These are phyloP conservation scores for Malassezia vespertilionis DNA, from an alignment of 1,284 basidiomycete species.

Conservation along the genomic window DNA sequence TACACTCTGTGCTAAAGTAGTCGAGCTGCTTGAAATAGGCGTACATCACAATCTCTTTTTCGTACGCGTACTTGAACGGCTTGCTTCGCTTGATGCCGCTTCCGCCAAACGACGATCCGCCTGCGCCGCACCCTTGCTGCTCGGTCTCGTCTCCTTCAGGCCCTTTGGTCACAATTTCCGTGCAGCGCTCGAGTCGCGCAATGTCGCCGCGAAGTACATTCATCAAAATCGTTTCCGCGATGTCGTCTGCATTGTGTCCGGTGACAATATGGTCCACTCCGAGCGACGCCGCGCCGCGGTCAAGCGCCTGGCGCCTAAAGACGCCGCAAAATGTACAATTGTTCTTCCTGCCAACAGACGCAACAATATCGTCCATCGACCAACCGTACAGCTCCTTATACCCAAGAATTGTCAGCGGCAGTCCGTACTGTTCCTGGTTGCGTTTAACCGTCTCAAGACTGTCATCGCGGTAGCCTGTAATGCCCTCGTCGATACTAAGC, in stretches of 20 bases:
- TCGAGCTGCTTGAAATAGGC: constrained; percentile 91
- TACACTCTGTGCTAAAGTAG: constrained; percentile 98
- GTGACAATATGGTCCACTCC: constrained; percentile 96
- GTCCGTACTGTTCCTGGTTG: constrained; percentile 86
- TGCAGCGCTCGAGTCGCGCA: constrained; percentile 82
- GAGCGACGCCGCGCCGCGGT: constrained; percentile 78
- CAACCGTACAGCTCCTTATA: constrained; percentile 96
- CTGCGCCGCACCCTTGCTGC: constrained; percentile 47
- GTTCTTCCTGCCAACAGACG: constrained; percentile 87
- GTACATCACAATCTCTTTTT: constrained; percentile 98
- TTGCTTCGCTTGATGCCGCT: constrained; percentile 92
- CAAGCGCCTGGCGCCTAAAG: constrained; percentile 86
- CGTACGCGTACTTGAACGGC: constrained; percentile 95
- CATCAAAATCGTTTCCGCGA: constrained; percentile 97
- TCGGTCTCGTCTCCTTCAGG: constrained; percentile 25
- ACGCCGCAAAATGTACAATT: constrained; percentile 99
- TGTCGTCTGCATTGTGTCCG: constrained; percentile 97
- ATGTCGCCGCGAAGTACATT: constrained; percentile 98
- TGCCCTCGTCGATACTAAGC: constrained; percentile 95
- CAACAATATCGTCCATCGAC: constrained; percentile 97
- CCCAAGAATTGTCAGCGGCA: constrained; percentile 88
- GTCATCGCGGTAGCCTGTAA: constrained; percentile 94
- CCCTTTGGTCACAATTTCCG: constrained; percentile 60
- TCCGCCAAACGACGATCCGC: constrained; percentile 18
- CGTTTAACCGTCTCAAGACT: constrained; percentile 97